These are phyloP conservation scores for Fusarium dlaminii DNA, from an alignment of 2,329 filamentous ascomycete genomes.

Conservation along the genomic window DNA sequence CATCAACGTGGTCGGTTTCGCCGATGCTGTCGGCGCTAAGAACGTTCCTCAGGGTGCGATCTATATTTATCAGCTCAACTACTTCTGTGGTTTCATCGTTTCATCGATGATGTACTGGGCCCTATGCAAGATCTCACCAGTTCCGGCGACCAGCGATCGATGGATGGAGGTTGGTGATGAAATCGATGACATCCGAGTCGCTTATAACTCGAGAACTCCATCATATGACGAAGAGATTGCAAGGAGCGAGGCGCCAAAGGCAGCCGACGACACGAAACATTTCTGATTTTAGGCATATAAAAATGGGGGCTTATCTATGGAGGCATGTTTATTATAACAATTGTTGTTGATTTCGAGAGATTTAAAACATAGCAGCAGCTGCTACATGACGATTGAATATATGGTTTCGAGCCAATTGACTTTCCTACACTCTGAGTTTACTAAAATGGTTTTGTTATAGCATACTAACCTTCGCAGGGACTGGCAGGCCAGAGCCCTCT, in stretches of 20 bases:
- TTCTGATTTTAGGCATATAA: constrained; percentile 8
- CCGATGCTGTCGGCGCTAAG: constrained; percentile 74
- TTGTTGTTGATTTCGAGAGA: background rate
- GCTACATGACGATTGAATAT: background rate
- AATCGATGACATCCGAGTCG: constrained; percentile 62
- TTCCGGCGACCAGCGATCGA: constrained; percentile 76
- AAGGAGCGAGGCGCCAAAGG: constrained; percentile 12
- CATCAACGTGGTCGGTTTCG: constrained; percentile 93
- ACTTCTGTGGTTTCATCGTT: constrained; percentile 85
- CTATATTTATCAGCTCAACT: constrained; percentile 92
- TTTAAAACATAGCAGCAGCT: background rate
- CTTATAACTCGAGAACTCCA: constrained; percentile 54
- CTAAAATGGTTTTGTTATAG: background rate
- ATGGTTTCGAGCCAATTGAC: no score
- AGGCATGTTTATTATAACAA: background rate
- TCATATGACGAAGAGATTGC: constrained; percentile 52
- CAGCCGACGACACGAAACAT: constrained; percentile 13
- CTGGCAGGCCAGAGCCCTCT: background rate
- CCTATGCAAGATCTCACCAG: constrained; percentile 74
- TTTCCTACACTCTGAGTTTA: background rate
- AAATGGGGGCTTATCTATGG: background rate
- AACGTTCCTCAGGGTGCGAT: constrained; percentile 79
- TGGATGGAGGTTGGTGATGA: constrained; percentile 83
- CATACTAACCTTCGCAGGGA: background rate
- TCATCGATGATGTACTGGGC: constrained; percentile 73